Evolutionary conservation across 768 basidiomycete species (phyloP).

Genomic region (Lyophyllum atratum): DNA sequence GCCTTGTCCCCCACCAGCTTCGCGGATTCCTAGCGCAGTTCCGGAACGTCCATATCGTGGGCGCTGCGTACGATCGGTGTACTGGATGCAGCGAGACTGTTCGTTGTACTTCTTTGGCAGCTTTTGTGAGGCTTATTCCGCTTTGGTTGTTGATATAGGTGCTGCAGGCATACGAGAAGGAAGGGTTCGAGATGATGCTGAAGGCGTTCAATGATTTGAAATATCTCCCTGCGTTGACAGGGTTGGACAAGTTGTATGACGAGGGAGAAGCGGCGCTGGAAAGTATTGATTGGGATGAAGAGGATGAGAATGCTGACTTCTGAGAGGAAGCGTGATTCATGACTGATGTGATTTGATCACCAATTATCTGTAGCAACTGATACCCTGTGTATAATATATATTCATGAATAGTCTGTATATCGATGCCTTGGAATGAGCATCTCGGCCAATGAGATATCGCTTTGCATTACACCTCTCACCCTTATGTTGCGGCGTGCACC

Average conservation of each 20-base stretch:
- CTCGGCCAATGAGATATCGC: no score
- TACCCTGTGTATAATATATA: no score
- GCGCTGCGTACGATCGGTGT: constrained; percentile 84
- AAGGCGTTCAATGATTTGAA: constrained; percentile 82
- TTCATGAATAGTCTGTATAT: no score
- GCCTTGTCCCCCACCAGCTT: constrained; percentile 91
- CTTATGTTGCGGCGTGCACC: no score
- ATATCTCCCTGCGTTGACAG: constrained; percentile 75
- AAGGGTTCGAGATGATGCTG: constrained; percentile 79
- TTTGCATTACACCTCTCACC: no score
- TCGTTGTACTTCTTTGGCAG: constrained; percentile 23
- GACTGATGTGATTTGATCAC: no score
- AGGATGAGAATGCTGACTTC: constrained; percentile 43
- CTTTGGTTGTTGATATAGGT: constrained; percentile 49
- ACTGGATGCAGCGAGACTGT: constrained; percentile 89
- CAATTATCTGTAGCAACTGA: no score
- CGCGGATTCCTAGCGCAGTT: constrained; percentile 90
- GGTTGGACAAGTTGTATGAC: constrained; percentile 73
- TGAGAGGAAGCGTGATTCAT: no score
- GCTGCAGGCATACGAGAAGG: constrained; percentile 75
- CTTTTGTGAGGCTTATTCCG: not conserved
- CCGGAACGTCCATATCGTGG: constrained; percentile 79
- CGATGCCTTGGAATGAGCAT: no score
- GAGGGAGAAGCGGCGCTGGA: constrained; percentile 76
- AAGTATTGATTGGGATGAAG: constrained; percentile 77